Base-by-base conservation (phyloP, 805 yeast genomes). In the Debaryomyces maramus region DNA sequence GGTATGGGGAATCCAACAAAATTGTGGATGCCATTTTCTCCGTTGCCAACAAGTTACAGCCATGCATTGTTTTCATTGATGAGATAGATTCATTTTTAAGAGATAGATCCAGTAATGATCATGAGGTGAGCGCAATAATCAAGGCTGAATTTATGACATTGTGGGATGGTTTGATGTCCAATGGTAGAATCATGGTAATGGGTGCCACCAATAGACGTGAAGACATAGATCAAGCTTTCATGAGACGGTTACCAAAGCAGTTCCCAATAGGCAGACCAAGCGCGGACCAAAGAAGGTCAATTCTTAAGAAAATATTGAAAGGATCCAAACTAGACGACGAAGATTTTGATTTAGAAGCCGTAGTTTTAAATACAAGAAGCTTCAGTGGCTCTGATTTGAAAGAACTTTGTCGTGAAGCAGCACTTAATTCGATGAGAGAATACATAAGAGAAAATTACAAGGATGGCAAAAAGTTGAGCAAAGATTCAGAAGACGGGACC, bases 141-240 rank as follows among this genome's bases (percentile, higher is more conserved):
- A 91, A 91, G 63, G 96, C 98, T 0, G 98, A 91, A 62, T 93
- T 91, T 56, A 91, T 91, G 97, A 88, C 97, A 0, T 67, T 91
- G 36, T 91, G 98, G 98, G 99, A 91, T 61, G 99, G 99, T 0
- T 69, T 91, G 22, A 65, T 77, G 6, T 75, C 85, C 7, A 78
- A 82, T 43, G 95, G 96, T 2, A 73, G 96, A 34, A 77, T 93
- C 4, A 67, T 91, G 68, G 88, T 91, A 2, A 75, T 91, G 52
- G 99, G 98, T 3, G 98, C 98, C 7, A 91, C 99, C 0, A 91
- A 91, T 60, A 73, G 99, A 48, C 89, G 93, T 30, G 77, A 78
- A 44, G 99, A 91, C 59, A 91, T 91, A 32, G 99, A 91, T 57
- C 76, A 78, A 45, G 99, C 99, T 1, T 88, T 91, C 55, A 70